Conservation (phyloP, 2,329 filamentous ascomycete species). For the Botrytis galanthina region DNA sequence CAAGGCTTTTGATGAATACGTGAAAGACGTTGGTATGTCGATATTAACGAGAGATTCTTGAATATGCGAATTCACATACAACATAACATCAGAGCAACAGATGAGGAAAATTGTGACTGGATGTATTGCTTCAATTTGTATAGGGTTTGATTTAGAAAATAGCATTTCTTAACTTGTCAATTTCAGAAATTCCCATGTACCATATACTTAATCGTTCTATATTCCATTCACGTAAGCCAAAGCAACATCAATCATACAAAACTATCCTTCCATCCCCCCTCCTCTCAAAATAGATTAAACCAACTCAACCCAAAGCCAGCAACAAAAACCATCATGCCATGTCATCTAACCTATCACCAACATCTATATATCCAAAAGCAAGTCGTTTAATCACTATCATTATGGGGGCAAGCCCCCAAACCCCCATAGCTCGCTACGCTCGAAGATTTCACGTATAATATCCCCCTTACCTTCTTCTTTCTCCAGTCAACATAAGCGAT, state of each 20-base stretch:
- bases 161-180: neutral
- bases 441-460: neutral
- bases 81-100: neutral
- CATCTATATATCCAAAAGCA: neutral
- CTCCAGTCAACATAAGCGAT: neutral
- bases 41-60: neutral
- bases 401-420: neutral
- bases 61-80: neutral
- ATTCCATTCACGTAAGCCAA: neutral
- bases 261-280: neutral
- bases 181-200: neutral
- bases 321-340: neutral
- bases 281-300: neutral
- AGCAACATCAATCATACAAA: neutral
- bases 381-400: neutral
- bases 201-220: neutral
- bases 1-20: neutral
- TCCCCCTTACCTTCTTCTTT: neutral
- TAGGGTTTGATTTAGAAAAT: neutral
- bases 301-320: neutral
- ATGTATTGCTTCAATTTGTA: neutral
- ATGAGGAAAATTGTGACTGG: neutral
- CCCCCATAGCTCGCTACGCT: neutral
- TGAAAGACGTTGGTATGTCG: no score
- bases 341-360: neutral